phyloP scores from a whole-genome alignment of 2,329 filamentous ascomycete genomes.

The Apiospora marii region DNA sequence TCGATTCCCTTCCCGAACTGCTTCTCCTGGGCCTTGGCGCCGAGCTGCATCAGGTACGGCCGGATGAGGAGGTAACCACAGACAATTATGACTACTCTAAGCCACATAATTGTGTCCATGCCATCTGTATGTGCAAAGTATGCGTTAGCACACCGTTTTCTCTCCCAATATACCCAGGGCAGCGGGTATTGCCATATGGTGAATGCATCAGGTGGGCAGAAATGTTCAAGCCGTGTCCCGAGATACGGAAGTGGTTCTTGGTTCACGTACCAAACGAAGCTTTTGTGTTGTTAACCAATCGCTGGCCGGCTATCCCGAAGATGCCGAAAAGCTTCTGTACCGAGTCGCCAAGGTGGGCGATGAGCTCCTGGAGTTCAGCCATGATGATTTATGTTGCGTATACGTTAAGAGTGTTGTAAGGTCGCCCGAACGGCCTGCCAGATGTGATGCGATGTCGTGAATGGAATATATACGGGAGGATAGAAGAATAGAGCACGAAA shows the following conservation, averaged over 20 bases:
- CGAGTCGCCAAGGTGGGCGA: slow-evolving; percentile 41
- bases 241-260: not conserved
- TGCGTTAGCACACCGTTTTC: not conserved
- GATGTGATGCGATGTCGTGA: not conserved
- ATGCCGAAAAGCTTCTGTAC: slow-evolving; percentile 38
- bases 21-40: slow-evolving; percentile 68
- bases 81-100: slow-evolving; percentile 76
- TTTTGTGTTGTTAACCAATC: slow-evolving; percentile 57
- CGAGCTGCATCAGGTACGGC: slow-evolving; percentile 75
- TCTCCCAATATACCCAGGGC: not conserved
- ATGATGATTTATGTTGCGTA: slow-evolving; percentile 32
- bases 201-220: not conserved
- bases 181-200: not conserved
- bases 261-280: slow-evolving; percentile 47
- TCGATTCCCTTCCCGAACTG: slow-evolving; percentile 62
- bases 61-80: slow-evolving; percentile 78
- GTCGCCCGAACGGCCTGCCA: not conserved
- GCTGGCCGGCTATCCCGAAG: slow-evolving; percentile 38
- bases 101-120: slow-evolving; percentile 49
- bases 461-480: not conserved
- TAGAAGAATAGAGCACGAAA: not conserved
- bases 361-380: slow-evolving; percentile 42
- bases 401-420: not conserved
- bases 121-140: not conserved
- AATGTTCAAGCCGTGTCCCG: not conserved